These are phyloP conservation scores for Hura crepitans DNA, from an alignment of 441 rosid species.

Conservation along the genomic window DNA sequence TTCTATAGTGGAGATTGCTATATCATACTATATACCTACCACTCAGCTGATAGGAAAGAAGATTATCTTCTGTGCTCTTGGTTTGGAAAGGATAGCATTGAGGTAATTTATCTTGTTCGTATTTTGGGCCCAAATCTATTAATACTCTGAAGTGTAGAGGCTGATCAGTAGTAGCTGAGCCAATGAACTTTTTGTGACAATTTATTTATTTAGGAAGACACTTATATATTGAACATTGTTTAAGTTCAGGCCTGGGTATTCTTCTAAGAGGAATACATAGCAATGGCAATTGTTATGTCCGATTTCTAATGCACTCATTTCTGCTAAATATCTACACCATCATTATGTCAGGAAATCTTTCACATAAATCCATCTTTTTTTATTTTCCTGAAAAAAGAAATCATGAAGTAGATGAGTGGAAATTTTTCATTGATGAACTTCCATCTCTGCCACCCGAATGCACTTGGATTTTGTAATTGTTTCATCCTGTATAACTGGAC, in stretches of 20 bases:
- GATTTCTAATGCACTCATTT: not conserved
- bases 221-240: not conserved
- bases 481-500: not conserved
- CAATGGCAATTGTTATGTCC: not conserved
- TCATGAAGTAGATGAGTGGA: no score
- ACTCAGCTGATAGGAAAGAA: constrained; percentile 94
- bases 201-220: constrained; percentile 9
- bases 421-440: not conserved
- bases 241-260: not conserved
- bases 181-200: not conserved
- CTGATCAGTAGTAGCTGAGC: not conserved
- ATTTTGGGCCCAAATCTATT: not conserved
- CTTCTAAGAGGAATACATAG: not conserved
- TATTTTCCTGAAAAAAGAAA: not conserved
- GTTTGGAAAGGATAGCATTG: constrained; percentile 83
- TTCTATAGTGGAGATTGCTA: constrained; percentile 97
- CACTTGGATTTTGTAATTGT: not conserved
- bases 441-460: not conserved
- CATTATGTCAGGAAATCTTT: not conserved
- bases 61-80: constrained; percentile 83
- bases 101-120: constrained; percentile 47
- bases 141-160: not conserved
- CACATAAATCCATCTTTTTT: no score
- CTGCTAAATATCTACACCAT: not conserved
- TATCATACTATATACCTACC: constrained; percentile 80